Evolutionary conservation across 176 grass and related monocot species (phyloP), one percentile per base, ranked within the genome.

Genomic region (Triticum monococcum): DNA sequence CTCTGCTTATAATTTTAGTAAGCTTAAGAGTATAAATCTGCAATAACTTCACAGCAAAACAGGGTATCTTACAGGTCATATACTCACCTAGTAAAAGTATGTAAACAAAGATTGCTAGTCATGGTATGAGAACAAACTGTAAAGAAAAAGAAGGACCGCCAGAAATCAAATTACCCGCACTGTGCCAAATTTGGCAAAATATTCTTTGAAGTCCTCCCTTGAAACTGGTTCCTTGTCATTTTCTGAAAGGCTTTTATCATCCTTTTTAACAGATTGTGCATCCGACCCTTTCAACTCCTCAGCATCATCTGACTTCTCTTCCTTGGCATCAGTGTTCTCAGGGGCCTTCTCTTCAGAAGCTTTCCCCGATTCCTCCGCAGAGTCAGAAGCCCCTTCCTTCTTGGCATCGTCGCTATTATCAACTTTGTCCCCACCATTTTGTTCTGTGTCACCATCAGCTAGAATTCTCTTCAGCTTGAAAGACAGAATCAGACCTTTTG

Each of bases 391-490:
- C 81, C 31, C 87, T 80, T 94, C 82, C 16, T 56, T 84, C 56
- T 87, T 74, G 16, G 64, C 33, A 77, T 9, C 23, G 22, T 79
- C 76, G 75, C 31, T 75, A 3, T 70, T 87, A 76, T 83, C 80
- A 59, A 72, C 84, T 84, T 92, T 87, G 41, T 87, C 81, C 12
- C 18, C 75, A 78, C 50, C 85, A 76, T 89, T 93, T 83, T 89
- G 88, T 75, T 79, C 38, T 17, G 40, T 18, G 20, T 35, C 45
- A 79, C 77, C 61, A 87, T 83, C 81, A 66, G 30, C 64, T 87
- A 64, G 23, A 78, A 91, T 90, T 76, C 68, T 94, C 86, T 96
- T 92, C 45, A 99, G 82, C 81, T 99, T 94, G 89, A 99, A 99
- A 75, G 88, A 68, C 84, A 99, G 69, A 78, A 99, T 87, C 69